Evolutionary conservation across 2,329 filamentous ascomycete genomes (phyloP).

Genomic region (Aspergillus brunneoviolaceus): DNA sequence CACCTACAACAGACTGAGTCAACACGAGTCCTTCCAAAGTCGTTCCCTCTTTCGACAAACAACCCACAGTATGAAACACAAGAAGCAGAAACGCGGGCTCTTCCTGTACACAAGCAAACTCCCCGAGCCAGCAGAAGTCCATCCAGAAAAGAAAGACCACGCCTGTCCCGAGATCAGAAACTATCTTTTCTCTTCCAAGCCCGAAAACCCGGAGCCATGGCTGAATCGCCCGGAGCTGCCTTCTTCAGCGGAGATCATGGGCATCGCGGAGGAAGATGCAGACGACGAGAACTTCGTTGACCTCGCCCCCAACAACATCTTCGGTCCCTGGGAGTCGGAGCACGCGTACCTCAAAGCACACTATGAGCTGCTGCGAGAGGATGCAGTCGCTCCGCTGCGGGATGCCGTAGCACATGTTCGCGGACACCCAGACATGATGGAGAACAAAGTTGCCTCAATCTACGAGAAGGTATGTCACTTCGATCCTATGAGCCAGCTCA

Average conservation of each 20-base stretch:
- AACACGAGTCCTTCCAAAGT: no score
- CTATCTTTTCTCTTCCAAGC: constrained; percentile 26
- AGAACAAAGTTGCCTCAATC: constrained; percentile 59
- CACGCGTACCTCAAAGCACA: constrained; percentile 69
- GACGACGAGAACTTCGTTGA: constrained; percentile 29
- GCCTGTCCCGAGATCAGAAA: constrained; percentile 28
- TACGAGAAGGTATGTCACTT: constrained; percentile 63
- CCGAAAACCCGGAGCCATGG: constrained; percentile 31
- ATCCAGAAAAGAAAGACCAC: not conserved
- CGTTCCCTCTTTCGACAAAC: not conserved
- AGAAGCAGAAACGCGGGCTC: not conserved
- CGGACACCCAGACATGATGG: constrained; percentile 54
- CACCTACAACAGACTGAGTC: no score
- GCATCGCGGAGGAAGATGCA: constrained; percentile 14
- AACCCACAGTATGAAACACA: not conserved
- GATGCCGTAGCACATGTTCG: constrained; percentile 62
- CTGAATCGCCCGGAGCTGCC: constrained; percentile 42
- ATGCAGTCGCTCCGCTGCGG: constrained; percentile 68
- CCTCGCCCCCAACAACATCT: constrained; percentile 55
- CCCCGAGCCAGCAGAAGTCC: not conserved
- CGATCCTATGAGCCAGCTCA: not conserved
- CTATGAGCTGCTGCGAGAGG: constrained; percentile 73
- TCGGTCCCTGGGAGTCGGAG: constrained; percentile 59
- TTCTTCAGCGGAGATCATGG: constrained; percentile 40
- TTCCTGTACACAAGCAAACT: not conserved